A percentile compares a stretch with the other conserved stretches of the same genome.
Conservation (phyloP, 148 eudicot species). For the Limonium bicolor region DNA sequence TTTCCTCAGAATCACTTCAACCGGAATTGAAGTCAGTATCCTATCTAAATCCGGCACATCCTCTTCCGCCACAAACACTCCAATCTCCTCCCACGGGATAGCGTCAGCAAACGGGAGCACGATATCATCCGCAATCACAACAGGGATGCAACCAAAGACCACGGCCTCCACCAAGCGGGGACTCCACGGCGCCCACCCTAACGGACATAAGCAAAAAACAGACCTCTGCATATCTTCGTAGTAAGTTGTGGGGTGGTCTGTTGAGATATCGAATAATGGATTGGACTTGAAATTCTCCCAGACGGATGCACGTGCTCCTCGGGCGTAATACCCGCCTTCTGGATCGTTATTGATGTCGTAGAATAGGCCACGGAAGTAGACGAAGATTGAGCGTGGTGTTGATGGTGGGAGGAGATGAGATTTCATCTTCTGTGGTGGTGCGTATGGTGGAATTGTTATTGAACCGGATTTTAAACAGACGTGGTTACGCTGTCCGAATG, state of each 20-base stretch:
- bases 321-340: conserved; percentile 98
- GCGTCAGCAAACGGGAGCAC: conserved; percentile 98
- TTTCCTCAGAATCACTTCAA: conserved; percentile 72
- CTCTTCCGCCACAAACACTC: conserved; percentile 69
- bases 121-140: conserved; percentile 84
- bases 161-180: conserved; percentile 93
- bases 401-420: conserved; percentile 73
- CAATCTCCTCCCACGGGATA: conserved; percentile 93
- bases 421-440: conserved; percentile 97
- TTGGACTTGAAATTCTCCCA: conserved; percentile 97
- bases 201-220: conserved; percentile 78
- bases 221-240: conserved; percentile 96
- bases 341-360: conserved; percentile 93
- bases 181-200: conserved; percentile 99
- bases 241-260: conserved; percentile 90
- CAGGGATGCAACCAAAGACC: conserved; percentile 87
- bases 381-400: conserved; percentile 88
- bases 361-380: conserved; percentile 88
- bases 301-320: conserved; percentile 90
- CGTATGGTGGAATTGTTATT: conserved; percentile 84
- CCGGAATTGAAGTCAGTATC: conserved; percentile 64
- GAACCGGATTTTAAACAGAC: conserved; percentile 91
- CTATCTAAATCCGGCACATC: conserved; percentile 82
- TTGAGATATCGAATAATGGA: conserved; percentile 87
- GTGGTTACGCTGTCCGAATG: conserved; percentile 87